A percentile compares a stretch with the other conserved stretches of the same genome.
Evolutionary conservation across 208 protist genomes (phyloP).

Genomic region (Acanthamoeba sp.): DNA sequence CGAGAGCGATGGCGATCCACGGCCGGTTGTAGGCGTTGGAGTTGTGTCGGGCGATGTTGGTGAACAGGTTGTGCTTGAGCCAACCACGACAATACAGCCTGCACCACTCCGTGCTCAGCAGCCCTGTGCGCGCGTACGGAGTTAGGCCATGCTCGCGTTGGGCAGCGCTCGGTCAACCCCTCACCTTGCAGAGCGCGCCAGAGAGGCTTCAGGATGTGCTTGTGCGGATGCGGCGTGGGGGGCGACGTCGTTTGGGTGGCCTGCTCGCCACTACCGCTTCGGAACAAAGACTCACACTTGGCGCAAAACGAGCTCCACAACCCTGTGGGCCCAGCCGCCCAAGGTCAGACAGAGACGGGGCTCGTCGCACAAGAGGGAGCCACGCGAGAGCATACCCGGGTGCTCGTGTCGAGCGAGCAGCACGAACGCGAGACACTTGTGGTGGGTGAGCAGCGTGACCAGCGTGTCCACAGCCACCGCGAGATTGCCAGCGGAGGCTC

Average conservation of each 20-base stretch:
- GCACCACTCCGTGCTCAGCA: slow-evolving; percentile 32
- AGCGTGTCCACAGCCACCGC: neutral
- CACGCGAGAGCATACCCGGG: neutral
- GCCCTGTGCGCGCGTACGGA: neutral
- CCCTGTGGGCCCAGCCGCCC: neutral
- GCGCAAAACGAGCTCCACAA: slow-evolving; percentile 16
- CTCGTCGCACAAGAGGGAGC: neutral
- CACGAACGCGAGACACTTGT: slow-evolving; percentile 13
- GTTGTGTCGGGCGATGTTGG: slow-evolving; percentile 43
- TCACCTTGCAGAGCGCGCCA: slow-evolving; percentile 48
- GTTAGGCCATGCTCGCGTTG: too few species aligned
- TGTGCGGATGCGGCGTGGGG: neutral
- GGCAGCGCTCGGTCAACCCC: too few species aligned
- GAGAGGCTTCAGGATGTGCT: slow-evolving; percentile 16
- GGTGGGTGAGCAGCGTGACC: neutral
- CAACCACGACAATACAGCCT: slow-evolving; percentile 26
- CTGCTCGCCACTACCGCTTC: neutral
- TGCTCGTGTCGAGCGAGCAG: slow-evolving; percentile 20
- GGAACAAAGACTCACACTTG: neutral
- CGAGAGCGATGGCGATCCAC: neutral
- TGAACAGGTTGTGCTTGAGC: slow-evolving; percentile 51
- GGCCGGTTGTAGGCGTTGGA: slow-evolving; percentile 46
- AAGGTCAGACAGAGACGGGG: neutral
- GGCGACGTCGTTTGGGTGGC: neutral
- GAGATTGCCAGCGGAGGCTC: neutral